Evolutionary conservation across 345 rosid species (phyloP).

Genomic region (Brassica nigra): DNA sequence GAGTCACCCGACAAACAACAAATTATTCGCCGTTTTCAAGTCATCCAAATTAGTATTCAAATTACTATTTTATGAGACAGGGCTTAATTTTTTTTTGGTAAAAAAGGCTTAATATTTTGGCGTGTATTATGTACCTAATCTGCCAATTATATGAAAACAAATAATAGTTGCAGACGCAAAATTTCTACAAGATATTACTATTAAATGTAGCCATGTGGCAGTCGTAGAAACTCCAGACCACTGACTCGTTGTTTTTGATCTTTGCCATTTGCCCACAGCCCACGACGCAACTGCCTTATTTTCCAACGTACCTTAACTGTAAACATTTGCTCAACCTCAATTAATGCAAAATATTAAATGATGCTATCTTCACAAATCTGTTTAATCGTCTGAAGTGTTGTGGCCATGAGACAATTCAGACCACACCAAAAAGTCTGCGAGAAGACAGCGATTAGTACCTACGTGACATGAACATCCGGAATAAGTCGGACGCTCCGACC

Average conservation of each 20-base stretch:
- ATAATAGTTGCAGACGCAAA: not conserved
- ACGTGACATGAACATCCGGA: not conserved
- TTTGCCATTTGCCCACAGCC: constrained; percentile 6
- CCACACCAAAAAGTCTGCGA: not conserved
- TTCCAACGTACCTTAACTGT: constrained; percentile 17
- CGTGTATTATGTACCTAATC: constrained; percentile 5
- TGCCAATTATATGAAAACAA: not conserved
- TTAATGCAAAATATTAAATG: not conserved
- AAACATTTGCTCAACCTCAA: not conserved
- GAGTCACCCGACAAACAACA: not conserved
- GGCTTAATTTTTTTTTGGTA: no score
- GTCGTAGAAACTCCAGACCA: constrained; percentile 10
- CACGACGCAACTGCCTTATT: constrained; percentile 6
- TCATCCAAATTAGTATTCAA: not conserved
- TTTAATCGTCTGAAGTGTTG: not conserved
- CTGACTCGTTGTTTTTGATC: constrained; percentile 12
- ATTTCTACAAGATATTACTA: not conserved
- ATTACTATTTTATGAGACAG: not conserved
- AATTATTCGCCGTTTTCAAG: not conserved
- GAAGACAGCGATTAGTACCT: not conserved
- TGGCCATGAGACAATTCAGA: not conserved
- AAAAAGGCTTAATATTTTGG: not conserved
- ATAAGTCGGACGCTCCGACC: not conserved
- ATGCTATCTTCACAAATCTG: not conserved
- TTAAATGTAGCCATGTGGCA: constrained; percentile 26